Conservation (phyloP, 2,329 filamentous ascomycete species). For the Macrophomina phaseolina region DNA sequence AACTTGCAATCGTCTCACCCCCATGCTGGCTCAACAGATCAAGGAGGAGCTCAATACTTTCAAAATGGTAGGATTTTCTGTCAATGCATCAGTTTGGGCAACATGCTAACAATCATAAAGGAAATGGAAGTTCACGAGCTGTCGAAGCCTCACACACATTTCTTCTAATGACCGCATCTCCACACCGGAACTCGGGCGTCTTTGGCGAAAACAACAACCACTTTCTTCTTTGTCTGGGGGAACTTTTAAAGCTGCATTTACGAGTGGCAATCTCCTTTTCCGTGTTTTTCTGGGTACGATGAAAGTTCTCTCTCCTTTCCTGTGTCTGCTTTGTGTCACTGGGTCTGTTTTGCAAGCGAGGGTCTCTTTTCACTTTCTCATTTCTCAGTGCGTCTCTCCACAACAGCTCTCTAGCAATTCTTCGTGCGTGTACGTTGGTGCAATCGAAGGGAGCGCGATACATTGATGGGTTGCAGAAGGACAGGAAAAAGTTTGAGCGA, state of each 20-base stretch:
- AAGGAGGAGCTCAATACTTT: conserved; percentile 99
- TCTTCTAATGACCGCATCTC: conserved; percentile 76
- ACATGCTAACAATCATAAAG: conserved; percentile 60
- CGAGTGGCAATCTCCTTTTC: conserved; percentile 46
- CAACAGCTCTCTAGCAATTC: conserved; percentile 21
- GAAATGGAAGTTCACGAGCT: conserved; percentile 99
- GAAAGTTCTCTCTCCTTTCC: conserved; percentile 19
- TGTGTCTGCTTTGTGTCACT: conserved; percentile 21
- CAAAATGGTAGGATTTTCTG: conserved; percentile 78
- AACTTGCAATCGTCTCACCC: conserved; percentile 96
- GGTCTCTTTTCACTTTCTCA: conserved; percentile 14
- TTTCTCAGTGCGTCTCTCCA: conserved; percentile 22
- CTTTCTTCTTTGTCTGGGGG: conserved; percentile 35
- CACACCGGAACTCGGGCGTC: conserved; percentile 47
- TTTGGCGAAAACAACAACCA: conserved; percentile 43
- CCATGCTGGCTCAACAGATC: conserved; percentile 97
- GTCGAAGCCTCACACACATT: conserved; percentile 99
- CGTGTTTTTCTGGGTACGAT: conserved; percentile 48
- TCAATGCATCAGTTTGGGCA: neutral
- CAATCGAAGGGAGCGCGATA: conserved; percentile 23
- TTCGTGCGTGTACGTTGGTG: conserved; percentile 27
- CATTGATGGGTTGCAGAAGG: conserved; percentile 14
- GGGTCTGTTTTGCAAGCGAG: conserved; percentile 26
- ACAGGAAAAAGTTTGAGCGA: neutral
- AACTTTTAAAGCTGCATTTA: conserved; percentile 46